Evolutionary conservation across 192 early-diverging fungal species (phyloP).

Genomic region (Coemansia sp.): DNA sequence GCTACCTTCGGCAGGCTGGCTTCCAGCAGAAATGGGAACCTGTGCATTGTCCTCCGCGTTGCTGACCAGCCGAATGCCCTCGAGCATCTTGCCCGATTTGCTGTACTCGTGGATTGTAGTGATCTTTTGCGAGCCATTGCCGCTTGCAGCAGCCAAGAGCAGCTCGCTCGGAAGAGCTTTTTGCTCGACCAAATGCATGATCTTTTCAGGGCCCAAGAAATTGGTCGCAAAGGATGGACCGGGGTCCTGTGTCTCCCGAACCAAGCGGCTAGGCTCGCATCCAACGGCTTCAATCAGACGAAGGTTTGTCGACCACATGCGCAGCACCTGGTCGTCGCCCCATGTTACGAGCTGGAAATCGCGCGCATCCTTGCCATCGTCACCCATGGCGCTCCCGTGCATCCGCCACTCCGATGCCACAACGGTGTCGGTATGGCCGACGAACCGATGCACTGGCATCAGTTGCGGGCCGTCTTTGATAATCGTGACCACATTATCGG

Average conservation of each 20-base stretch:
- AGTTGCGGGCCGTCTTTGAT: constrained; percentile 20
- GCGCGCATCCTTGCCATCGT: neutral
- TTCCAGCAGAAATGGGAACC: neutral
- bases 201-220: constrained; percentile 33
- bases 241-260: neutral
- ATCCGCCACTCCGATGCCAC: constrained; percentile 36
- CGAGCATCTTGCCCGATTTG: constrained; percentile 10
- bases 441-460: constrained; percentile 23
- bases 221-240: constrained; percentile 40
- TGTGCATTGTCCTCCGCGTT: constrained; percentile 2
- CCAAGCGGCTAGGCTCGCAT: neutral
- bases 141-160: constrained; percentile 13
- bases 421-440: constrained; percentile 27
- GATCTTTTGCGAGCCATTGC: constrained; percentile 2
- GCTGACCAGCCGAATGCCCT: constrained; percentile 10
- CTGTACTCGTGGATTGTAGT: constrained; percentile 21
- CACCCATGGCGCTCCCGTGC: neutral
- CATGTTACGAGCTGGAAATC: constrained; percentile 47
- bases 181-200: constrained; percentile 31
- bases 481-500: constrained; percentile 8
- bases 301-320: constrained; percentile 30
- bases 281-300: constrained; percentile 14
- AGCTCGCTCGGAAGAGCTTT: constrained; percentile 18
- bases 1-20: neutral
- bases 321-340: constrained; percentile 41